phyloP scores from a whole-genome alignment of 2,329 filamentous ascomycete species.

The Orbilia brochopaga region DNA sequence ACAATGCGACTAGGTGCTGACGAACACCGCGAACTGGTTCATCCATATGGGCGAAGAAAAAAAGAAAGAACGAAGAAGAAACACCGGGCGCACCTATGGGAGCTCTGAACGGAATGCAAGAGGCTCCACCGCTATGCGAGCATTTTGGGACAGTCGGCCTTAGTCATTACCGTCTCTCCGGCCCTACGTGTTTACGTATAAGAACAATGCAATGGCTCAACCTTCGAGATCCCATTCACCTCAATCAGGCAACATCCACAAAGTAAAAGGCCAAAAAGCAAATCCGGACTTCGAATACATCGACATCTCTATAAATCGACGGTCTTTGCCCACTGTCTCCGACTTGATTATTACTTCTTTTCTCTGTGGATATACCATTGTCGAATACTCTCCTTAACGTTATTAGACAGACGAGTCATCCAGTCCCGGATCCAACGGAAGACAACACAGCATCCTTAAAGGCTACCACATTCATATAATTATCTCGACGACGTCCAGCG shows the following conservation, averaged over 20 bases:
- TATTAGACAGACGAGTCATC: background rate
- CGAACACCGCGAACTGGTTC: background rate
- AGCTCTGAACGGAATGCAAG: background rate
- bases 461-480: too few species aligned
- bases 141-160: constrained; percentile 3
- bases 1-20: background rate
- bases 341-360: background rate
- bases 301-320: background rate
- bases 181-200: background rate
- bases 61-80: background rate
- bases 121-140: constrained; percentile 5
- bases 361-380: background rate
- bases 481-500: too few species aligned
- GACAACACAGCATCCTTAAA: background rate
- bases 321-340: background rate
- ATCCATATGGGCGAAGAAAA: background rate
- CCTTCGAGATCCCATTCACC: background rate
- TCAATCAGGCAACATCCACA: background rate
- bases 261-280: background rate
- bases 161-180: background rate
- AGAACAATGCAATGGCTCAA: constrained; percentile 1
- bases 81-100: background rate
- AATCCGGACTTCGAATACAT: background rate
- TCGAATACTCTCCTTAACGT: background rate
- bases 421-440: background rate